Evolutionary conservation across 106 monocot species (phyloP), one percentile per base, ranked within the genome.

Genomic region (Apostasia ramifera): DNA sequence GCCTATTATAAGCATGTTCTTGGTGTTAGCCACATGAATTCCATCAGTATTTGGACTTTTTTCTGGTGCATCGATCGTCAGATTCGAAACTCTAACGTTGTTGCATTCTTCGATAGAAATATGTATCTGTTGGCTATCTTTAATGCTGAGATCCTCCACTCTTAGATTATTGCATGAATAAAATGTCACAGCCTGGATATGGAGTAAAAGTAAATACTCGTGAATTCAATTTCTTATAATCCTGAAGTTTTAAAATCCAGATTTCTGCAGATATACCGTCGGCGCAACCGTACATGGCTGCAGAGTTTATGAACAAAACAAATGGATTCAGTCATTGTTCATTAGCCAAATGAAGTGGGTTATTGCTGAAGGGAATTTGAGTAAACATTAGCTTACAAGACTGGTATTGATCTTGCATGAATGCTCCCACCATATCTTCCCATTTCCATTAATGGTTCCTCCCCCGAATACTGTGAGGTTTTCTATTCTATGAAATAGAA

Each of bases 21-120:
- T 82, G 49, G 81, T 85, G 43, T 61, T 40, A 2, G 81, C 43
- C 4, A 94, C 63, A 57, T 94, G 94, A 61, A 94, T 88, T 14
- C 94, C 94, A 63, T 94, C 94, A 0, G 94, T 94, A 71, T 94
- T 91, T 8, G 91, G 94, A 56, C 91, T 94, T n/a, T 41, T 8
- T 14, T 68, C 79, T 15, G 87, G 79, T 4, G 91, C 84, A 13
- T 26, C 63, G 55, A 90, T 88, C 26, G 43, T 46, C 1, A 94
- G 67, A 9, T 62, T 47, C 2, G 94, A 73, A 40, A 61, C 77
- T 4, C 49, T 38, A 40, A 83, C 91, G 37, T 76, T 55, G 26
- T 0, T 78, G 61, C 91, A 83, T 42, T 79, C 53, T 54, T 81
- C 74, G 15, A 91, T 71, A 1, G 76, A 79, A 0, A 90, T 55